Evolutionary conservation across 2,329 filamentous ascomycete genomes (phyloP).

Genomic region (Emericellopsis atlantica): DNA sequence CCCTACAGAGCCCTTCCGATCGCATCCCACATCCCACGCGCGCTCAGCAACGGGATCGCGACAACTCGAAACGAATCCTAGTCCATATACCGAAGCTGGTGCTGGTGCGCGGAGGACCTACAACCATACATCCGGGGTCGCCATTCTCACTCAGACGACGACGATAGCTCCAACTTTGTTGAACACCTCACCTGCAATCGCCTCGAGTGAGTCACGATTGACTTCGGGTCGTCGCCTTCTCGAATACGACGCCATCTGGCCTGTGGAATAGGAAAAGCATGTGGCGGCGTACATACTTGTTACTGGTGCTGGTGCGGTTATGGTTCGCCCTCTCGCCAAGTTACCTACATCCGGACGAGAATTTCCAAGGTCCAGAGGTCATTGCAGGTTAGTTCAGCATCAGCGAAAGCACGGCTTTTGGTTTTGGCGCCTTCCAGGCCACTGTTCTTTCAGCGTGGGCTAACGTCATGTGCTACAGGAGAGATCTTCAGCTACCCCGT

Average conservation of each 20-base stretch:
- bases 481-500: constrained; percentile 88
- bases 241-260: not conserved
- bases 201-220: too few species aligned
- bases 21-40: too few species aligned
- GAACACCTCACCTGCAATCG: too few species aligned
- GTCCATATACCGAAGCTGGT: too few species aligned
- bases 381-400: constrained; percentile 64
- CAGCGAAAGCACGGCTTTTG: too few species aligned
- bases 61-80: too few species aligned
- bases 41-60: too few species aligned
- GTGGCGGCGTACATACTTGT: constrained; percentile 84
- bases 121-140: too few species aligned
- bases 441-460: not conserved
- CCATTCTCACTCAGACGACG: too few species aligned
- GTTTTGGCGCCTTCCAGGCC: not conserved
- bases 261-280: constrained; percentile 30
- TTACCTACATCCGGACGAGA: constrained; percentile 96
- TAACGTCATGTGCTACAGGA: constrained; percentile 38
- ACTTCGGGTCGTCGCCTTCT: not conserved
- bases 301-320: constrained; percentile 74
- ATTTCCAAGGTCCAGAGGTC: constrained; percentile 96
- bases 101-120: too few species aligned
- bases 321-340: constrained; percentile 92
- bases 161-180: too few species aligned
- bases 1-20: too few species aligned